phyloP scores from a whole-genome alignment of 306 rosid genomes.

The Lathyrus aphaca region DNA sequence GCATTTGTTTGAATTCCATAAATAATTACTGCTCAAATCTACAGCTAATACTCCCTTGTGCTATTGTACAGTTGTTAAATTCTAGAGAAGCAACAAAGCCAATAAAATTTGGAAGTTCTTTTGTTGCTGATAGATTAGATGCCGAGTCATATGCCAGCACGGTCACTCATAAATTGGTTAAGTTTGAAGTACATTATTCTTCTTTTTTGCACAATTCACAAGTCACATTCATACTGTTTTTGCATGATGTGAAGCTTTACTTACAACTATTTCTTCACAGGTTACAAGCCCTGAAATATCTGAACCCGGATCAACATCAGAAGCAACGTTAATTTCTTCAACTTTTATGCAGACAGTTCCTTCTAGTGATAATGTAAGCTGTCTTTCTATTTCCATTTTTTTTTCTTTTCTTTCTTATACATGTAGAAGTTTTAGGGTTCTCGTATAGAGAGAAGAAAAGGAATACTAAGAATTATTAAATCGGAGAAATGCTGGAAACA shows the following conservation, averaged over 20 bases:
- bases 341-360: constrained; percentile 46
- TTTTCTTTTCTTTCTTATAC: constrained; percentile 7
- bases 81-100: constrained; percentile 60
- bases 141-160: constrained; percentile 53
- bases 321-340: constrained; percentile 50
- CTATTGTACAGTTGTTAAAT: constrained; percentile 66
- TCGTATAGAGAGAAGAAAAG: not conserved
- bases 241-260: constrained; percentile 12
- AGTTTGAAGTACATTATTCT: constrained; percentile 25
- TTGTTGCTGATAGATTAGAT: constrained; percentile 45
- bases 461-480: constrained; percentile 7
- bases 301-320: constrained; percentile 55
- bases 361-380: constrained; percentile 58
- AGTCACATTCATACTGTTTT: constrained; percentile 36
- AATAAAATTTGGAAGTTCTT: constrained; percentile 49
- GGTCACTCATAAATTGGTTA: constrained; percentile 50
- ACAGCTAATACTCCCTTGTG: constrained; percentile 38
- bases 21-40: constrained; percentile 28
- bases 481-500: not conserved
- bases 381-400: constrained; percentile 28
- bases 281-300: constrained; percentile 52
- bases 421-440: constrained; percentile 3
- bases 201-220: constrained; percentile 30
- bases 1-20: constrained; percentile 17
- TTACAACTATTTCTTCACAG: constrained; percentile 49